Percentiles rank a stretch among this genome's conserved stretches.
Conservation (phyloP, 345 rosid species). For the Pseudoturritis turrita region DNA sequence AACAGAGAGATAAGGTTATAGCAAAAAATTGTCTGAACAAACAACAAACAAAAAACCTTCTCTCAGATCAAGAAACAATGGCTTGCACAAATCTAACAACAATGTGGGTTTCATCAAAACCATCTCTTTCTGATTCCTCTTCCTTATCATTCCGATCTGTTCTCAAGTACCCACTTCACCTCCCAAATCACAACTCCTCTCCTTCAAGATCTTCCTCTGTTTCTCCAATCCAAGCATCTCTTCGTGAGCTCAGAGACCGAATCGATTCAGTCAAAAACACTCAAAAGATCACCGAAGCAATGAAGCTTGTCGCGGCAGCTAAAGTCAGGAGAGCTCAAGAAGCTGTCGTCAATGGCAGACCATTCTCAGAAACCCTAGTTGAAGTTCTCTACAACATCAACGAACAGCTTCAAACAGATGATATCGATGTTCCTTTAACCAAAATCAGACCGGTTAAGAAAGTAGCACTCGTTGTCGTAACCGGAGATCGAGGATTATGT, state of each 20-base stretch:
- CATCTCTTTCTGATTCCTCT: constrained; percentile 71
- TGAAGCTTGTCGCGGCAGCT: constrained; percentile 97
- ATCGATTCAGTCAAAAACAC: constrained; percentile 86
- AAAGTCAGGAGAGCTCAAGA: constrained; percentile 98
- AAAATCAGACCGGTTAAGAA: constrained; percentile 88
- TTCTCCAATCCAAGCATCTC: constrained; percentile 62
- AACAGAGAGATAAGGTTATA: constrained; percentile 30
- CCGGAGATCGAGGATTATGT: constrained; percentile 90
- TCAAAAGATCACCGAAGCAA: constrained; percentile 96
- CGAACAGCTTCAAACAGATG: constrained; percentile 86
- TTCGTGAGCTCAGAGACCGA: constrained; percentile 75
- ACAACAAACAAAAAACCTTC: not conserved
- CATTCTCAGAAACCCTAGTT: constrained; percentile 88
- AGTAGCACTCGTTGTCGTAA: constrained; percentile 85
- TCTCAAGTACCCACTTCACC: constrained; percentile 57
- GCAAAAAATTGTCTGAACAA: constrained; percentile 29
- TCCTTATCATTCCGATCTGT: constrained; percentile 64
- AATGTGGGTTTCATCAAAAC: constrained; percentile 76
- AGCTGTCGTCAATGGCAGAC: constrained; percentile 84
- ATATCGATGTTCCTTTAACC: constrained; percentile 77
- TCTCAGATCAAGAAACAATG: constrained; percentile 36
- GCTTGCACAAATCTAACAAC: constrained; percentile 78
- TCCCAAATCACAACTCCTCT: constrained; percentile 39
- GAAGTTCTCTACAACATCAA: constrained; percentile 95
- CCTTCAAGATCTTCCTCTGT: constrained; percentile 49